These are phyloP conservation scores for Claviceps arundinis DNA, from an alignment of 2,329 filamentous ascomycete genomes.

Conservation along the genomic window DNA sequence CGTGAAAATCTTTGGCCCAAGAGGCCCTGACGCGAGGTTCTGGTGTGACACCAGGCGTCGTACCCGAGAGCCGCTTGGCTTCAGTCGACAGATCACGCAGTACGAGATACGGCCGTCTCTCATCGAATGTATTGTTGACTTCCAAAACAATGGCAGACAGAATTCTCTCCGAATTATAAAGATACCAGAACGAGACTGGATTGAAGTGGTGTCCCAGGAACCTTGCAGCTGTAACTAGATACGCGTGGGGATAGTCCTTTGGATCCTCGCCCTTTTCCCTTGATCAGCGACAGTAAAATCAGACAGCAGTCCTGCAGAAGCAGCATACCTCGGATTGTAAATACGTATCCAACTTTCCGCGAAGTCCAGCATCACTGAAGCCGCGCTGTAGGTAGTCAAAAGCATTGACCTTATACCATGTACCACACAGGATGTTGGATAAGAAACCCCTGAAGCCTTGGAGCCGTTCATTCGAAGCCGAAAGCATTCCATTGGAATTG, in stretches of 20 bases:
- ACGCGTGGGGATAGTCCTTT: constrained; percentile 50
- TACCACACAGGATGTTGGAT: constrained; percentile 2
- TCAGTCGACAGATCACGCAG: constrained; percentile 14
- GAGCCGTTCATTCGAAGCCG: constrained; percentile 21
- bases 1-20: constrained; percentile 62
- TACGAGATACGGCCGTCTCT: constrained; percentile 36
- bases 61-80: constrained; percentile 6
- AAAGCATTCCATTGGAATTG: constrained; percentile 41
- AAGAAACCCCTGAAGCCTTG: not conserved
- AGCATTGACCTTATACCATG: constrained; percentile 48
- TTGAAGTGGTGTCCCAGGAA: constrained; percentile 63
- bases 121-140: constrained; percentile 66
- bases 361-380: constrained; percentile 35
- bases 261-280: constrained; percentile 41
- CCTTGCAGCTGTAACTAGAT: constrained; percentile 56
- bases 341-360: constrained; percentile 48
- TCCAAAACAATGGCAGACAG: constrained; percentile 56
- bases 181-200: constrained; percentile 67
- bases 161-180: constrained; percentile 46
- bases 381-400: constrained; percentile 49
- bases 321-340: constrained; percentile 40
- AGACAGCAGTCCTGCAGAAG: not conserved
- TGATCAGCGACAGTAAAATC: constrained; percentile 7
- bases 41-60: not conserved
- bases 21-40: constrained; percentile 28